Percentiles rank a stretch among this genome's conserved stretches.
Evolutionary conservation across 495 filamentous ascomycete genomes (phyloP).

Genomic region (Trichocladium uniseriatum): DNA sequence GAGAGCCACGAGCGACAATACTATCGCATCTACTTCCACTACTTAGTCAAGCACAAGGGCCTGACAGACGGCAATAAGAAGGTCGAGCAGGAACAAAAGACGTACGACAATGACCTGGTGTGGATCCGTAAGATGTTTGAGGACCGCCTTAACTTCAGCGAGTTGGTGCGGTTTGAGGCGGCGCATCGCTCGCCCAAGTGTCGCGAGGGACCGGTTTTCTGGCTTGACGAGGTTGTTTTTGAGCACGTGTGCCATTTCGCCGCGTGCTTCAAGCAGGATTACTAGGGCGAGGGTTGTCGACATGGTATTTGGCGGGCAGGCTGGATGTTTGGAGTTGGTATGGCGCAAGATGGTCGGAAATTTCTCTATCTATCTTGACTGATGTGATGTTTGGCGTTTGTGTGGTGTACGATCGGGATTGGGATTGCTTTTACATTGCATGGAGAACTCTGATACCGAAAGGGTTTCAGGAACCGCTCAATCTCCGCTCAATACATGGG

Average conservation of each 20-base stretch:
- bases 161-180: constrained; percentile 13
- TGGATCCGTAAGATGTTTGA: constrained; percentile 24
- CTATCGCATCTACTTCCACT: constrained; percentile 21
- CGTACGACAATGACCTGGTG: constrained; percentile 15
- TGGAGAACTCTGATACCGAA: too few relatives aligned
- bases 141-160: constrained; percentile 16
- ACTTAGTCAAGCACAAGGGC: constrained; percentile 16
- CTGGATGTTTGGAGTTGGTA: too few relatives aligned
- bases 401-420: too few relatives aligned
- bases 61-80: background rate
- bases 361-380: too few relatives aligned
- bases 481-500: too few relatives aligned
- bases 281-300: background rate
- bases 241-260: constrained; percentile 19
- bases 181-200: constrained; percentile 9
- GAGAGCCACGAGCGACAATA: constrained; percentile 16
- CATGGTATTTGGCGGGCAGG: background rate
- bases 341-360: too few relatives aligned
- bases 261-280: background rate
- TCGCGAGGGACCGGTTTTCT: constrained; percentile 3
- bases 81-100: constrained; percentile 7
- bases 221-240: constrained; percentile 23
- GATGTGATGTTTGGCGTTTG: too few relatives aligned
- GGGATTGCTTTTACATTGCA: too few relatives aligned
- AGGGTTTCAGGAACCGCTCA: too few relatives aligned